Conservation (phyloP, 2,329 filamentous ascomycete species). For the Colletotrichum sp. region DNA sequence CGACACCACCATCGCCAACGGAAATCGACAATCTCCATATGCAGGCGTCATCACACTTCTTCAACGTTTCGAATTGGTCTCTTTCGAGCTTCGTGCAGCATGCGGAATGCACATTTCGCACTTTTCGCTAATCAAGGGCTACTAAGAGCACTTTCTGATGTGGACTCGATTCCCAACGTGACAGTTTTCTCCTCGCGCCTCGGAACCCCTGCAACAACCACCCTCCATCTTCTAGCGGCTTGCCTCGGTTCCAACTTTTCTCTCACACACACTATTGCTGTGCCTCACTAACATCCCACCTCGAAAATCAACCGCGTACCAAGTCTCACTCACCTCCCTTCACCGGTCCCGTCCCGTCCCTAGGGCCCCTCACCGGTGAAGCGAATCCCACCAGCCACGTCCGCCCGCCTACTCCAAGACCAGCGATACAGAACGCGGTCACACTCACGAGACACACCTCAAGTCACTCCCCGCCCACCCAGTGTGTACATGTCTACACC, state of each 20-base stretch:
- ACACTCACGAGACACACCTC: not conserved
- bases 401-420: not conserved
- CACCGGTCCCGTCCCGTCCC: slow-evolving; percentile 20
- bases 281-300: not conserved
- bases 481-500: not conserved
- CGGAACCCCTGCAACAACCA: not conserved
- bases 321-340: slow-evolving; percentile 8
- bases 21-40: not conserved
- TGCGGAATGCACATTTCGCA: not conserved
- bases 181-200: slow-evolving; percentile 9
- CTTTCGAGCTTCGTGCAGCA: slow-evolving; percentile 3
- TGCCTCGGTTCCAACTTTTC: not conserved
- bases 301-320: not conserved
- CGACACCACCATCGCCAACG: not conserved
- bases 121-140: not conserved
- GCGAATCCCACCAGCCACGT: slow-evolving; percentile 8
- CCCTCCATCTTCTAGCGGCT: not conserved
- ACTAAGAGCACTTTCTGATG: not conserved
- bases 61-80: not conserved
- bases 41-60: not conserved
- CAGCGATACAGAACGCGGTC: not conserved
- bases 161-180: not conserved
- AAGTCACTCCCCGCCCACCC: not conserved
- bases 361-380: slow-evolving; percentile 18
- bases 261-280: not conserved